Conservation (phyloP, 1,284 basidiomycete genomes). For the Rhodotorula mucilaginosa region DNA sequence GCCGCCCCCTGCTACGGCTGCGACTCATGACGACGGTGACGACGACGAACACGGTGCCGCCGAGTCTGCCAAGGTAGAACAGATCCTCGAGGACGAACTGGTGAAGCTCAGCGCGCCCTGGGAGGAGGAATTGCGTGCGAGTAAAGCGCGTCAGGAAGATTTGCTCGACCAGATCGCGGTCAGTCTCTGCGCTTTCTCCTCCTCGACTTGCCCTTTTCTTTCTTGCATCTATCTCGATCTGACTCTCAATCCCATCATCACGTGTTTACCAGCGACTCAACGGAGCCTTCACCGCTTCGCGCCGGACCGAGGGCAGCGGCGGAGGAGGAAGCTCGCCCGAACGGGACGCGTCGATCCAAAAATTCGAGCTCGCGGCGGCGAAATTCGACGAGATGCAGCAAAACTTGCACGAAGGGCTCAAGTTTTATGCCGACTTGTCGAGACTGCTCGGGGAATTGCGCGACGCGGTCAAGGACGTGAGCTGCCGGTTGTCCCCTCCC, state of each 20-base stretch:
- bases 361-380: background rate
- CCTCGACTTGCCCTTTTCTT: background rate
- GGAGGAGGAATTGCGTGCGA: background rate
- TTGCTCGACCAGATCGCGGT: constrained; percentile 9
- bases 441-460: constrained; percentile 8
- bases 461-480: constrained; percentile 13
- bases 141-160: background rate
- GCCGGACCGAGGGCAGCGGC: background rate
- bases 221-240: too few relatives aligned
- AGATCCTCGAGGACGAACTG: constrained; percentile 72
- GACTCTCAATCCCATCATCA: background rate
- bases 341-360: background rate
- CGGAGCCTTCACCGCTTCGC: background rate
- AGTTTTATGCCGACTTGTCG: constrained; percentile 18
- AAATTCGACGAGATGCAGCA: constrained; percentile 14
- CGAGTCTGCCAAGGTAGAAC: constrained; percentile 71
- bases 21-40: constrained; percentile 49
- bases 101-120: constrained; percentile 60
- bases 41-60: constrained; percentile 50
- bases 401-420: constrained; percentile 19
- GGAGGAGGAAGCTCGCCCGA: background rate
- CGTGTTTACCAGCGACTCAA: background rate
- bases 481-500: background rate
- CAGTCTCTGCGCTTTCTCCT: background rate
- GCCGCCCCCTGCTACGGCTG: too few relatives aligned